phyloP scores from a whole-genome alignment of 192 early-diverging fungal genomes.

The Coemansia umbellata region DNA sequence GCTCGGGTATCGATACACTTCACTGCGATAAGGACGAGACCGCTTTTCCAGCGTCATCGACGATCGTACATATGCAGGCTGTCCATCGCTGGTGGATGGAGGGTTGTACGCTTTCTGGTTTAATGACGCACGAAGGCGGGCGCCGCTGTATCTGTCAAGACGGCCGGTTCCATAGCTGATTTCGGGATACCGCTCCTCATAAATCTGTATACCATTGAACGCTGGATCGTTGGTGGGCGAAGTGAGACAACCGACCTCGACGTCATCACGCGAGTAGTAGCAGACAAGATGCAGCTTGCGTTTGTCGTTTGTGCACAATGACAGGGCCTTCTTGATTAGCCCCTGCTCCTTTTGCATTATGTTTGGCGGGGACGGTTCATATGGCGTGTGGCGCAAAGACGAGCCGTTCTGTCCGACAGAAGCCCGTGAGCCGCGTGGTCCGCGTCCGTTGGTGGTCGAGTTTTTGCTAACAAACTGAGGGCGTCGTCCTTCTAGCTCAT shows the following conservation, averaged over 20 bases:
- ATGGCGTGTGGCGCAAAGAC: constrained; percentile 16
- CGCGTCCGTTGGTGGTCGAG: constrained; percentile 9
- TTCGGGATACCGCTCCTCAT: constrained; percentile 81
- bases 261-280: constrained; percentile 81
- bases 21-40: constrained; percentile 23
- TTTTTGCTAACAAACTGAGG: constrained; percentile 50
- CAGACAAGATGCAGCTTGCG: constrained; percentile 85
- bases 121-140: constrained; percentile 15
- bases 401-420: constrained; percentile 10
- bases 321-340: constrained; percentile 82
- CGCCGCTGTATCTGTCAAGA: constrained; percentile 29
- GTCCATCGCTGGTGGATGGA: constrained; percentile 11
- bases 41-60: constrained; percentile 24
- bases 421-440: constrained; percentile 29
- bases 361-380: constrained; percentile 42
- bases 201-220: constrained; percentile 62
- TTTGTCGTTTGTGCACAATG: constrained; percentile 74
- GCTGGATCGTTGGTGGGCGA: constrained; percentile 63
- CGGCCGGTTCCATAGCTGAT: constrained; percentile 38
- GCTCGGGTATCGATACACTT: constrained; percentile 38
- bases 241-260: constrained; percentile 58
- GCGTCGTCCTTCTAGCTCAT: constrained; percentile 71
- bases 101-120: constrained; percentile 17
- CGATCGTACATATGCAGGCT: constrained; percentile 26
- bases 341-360: constrained; percentile 68